phyloP scores from a whole-genome alignment of 2,329 filamentous ascomycete genomes.

The Chaetomiaceae sp. region DNA sequence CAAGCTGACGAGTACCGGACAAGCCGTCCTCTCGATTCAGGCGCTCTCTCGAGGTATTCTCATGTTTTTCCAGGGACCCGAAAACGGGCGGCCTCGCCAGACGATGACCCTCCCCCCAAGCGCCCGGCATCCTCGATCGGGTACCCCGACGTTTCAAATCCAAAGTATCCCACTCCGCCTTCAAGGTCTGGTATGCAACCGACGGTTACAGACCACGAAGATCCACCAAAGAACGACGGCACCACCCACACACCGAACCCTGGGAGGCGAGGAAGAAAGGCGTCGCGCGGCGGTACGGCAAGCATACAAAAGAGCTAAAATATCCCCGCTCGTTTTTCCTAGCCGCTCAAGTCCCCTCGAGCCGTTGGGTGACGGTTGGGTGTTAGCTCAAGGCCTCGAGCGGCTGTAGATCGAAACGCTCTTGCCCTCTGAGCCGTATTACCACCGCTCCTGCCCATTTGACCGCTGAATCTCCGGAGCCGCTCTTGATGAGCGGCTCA shows the following conservation, averaged over 20 bases:
- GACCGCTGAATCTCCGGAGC: too few relatives aligned
- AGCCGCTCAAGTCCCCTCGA: too few relatives aligned
- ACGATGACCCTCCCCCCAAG: slow-evolving; percentile 14
- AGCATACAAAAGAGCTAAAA: too few relatives aligned
- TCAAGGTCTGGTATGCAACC: background rate
- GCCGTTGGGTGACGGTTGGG: too few relatives aligned
- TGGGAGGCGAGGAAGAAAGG: slow-evolving; percentile 1
- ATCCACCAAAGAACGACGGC: background rate
- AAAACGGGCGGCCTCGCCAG: slow-evolving; percentile 11
- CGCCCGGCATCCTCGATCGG: slow-evolving; percentile 27
- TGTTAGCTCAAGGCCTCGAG: too few relatives aligned
- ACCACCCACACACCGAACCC: background rate
- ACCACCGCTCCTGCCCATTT: too few relatives aligned
- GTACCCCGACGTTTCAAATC: slow-evolving; percentile 15
- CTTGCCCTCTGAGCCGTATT: too few relatives aligned
- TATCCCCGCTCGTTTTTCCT: too few relatives aligned
- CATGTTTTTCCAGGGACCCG: background rate
- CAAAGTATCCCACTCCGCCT: background rate
- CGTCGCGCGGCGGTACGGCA: background rate
- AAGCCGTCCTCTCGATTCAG: background rate
- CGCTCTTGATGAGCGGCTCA: too few relatives aligned
- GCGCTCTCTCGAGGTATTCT: background rate
- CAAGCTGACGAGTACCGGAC: background rate
- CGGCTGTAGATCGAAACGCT: too few relatives aligned
- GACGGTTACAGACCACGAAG: background rate